Percentiles rank a stretch among this genome's conserved stretches.
These are phyloP conservation scores for Solanum hybrid DNA, from an alignment of 305 asterid genomes.

Conservation along the genomic window DNA sequence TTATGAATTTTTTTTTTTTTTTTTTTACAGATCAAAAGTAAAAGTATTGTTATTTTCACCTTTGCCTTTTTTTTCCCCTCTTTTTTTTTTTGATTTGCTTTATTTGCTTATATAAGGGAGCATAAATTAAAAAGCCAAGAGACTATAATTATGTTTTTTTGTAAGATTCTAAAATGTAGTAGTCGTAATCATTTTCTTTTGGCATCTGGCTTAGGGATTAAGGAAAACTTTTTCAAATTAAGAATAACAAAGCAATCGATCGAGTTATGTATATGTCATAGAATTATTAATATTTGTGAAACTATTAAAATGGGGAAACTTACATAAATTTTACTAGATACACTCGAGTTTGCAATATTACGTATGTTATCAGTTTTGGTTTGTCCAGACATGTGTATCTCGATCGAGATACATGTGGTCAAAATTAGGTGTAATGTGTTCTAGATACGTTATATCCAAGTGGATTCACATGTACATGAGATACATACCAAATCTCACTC, in stretches of 20 bases:
- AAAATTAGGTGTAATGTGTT: neutral
- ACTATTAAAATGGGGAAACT: neutral
- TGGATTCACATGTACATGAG: neutral
- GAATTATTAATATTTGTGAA: neutral
- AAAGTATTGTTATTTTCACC: constrained; percentile 6
- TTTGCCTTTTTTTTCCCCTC: neutral
- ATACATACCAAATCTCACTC: neutral
- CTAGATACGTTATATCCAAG: neutral
- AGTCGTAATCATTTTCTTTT: neutral
- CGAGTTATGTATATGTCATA: neutral
- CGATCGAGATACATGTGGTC: neutral
- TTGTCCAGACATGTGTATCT: neutral
- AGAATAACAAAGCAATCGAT: neutral
- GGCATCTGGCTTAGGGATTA: neutral
- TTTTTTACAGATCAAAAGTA: constrained; percentile 2
- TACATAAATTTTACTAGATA: too few relatives aligned
- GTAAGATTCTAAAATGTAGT: neutral
- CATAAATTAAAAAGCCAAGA: neutral
- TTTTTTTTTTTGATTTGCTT: neutral
- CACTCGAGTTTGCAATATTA: too few relatives aligned
- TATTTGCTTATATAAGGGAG: neutral
- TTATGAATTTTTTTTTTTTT: neutral
- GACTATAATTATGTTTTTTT: neutral
- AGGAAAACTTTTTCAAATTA: neutral
- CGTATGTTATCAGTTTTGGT: too few relatives aligned